A percentile compares a stretch with the other conserved stretches of the same genome.
phyloP scores from a whole-genome alignment of 345 rosid species.

The Ceriops zippeliana region DNA sequence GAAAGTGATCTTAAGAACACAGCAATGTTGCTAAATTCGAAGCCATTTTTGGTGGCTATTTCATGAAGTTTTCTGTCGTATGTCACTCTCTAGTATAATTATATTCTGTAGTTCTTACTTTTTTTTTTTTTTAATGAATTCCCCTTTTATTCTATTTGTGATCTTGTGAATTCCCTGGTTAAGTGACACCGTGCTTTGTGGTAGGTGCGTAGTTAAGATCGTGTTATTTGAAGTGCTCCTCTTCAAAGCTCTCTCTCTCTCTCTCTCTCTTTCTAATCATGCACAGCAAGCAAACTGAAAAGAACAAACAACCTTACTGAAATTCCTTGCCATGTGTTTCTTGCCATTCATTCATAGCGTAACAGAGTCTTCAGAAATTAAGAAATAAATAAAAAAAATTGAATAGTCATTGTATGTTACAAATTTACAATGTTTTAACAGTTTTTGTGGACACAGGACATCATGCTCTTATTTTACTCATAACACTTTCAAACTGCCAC shows the following conservation, averaged over 20 bases:
- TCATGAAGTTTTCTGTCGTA: slow-evolving; percentile 42
- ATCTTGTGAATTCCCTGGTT: neutral
- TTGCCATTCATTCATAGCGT: neutral
- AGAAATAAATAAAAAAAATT: no score
- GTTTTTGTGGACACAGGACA: no score
- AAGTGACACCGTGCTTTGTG: neutral
- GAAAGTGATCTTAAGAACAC: slow-evolving; percentile 37
- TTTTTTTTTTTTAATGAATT: neutral
- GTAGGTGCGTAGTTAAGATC: slow-evolving; percentile 6
- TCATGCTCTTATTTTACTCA: no score
- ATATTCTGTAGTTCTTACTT: neutral
- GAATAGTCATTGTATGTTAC: no score
- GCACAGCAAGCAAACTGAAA: neutral
- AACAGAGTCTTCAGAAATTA: neutral
- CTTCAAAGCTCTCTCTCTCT: neutral
- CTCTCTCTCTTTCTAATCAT: neutral
- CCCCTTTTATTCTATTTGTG: neutral
- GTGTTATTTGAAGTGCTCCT: neutral
- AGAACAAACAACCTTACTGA: neutral
- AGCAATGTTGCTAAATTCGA: slow-evolving; percentile 48
- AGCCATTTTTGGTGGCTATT: slow-evolving; percentile 57
- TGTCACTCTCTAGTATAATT: slow-evolving; percentile 10
- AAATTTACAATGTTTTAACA: no score
- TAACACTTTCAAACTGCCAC: no score
- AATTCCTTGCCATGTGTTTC: no score